These are phyloP conservation scores for Achaetomiella virescens DNA, from an alignment of 495 filamentous ascomycete species.

Conservation along the genomic window DNA sequence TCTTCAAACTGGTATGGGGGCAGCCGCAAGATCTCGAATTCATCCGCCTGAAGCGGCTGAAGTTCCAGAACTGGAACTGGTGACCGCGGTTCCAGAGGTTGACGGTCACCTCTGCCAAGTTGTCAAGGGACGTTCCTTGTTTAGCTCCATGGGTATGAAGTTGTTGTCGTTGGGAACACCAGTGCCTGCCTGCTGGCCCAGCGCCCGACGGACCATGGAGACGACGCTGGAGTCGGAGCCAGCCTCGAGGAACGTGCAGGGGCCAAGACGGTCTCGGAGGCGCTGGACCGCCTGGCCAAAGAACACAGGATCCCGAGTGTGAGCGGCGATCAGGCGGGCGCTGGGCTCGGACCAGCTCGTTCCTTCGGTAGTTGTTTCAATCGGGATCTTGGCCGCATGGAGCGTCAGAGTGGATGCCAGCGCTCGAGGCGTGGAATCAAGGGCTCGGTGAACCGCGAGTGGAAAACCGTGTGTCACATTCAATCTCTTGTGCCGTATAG, in stretches of 20 bases:
- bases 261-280: conserved; percentile 20
- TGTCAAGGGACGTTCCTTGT: not conserved
- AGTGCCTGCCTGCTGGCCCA: conserved; percentile 20
- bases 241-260: conserved; percentile 16
- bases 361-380: conserved; percentile 34
- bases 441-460: too few species aligned
- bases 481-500: too few species aligned
- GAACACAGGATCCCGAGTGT: conserved; percentile 26
- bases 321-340: not conserved
- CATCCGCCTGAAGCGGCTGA: not conserved
- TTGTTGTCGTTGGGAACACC: too few species aligned
- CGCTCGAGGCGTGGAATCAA: too few species aligned
- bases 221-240: conserved; percentile 6
- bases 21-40: conserved; percentile 27
- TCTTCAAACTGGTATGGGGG: conserved; percentile 54
- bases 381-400: conserved; percentile 23
- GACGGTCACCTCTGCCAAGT: not conserved
- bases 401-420: conserved; percentile 24
- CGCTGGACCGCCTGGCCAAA: conserved; percentile 29
- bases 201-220: conserved; percentile 9
- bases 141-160: not conserved
- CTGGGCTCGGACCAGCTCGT: not conserved
- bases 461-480: too few species aligned
- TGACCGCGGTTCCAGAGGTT: not conserved
- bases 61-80: not conserved